Evolutionary conservation across 163 green algal species (phyloP).

Genomic region (Coccomyxa subellipsoidea): DNA sequence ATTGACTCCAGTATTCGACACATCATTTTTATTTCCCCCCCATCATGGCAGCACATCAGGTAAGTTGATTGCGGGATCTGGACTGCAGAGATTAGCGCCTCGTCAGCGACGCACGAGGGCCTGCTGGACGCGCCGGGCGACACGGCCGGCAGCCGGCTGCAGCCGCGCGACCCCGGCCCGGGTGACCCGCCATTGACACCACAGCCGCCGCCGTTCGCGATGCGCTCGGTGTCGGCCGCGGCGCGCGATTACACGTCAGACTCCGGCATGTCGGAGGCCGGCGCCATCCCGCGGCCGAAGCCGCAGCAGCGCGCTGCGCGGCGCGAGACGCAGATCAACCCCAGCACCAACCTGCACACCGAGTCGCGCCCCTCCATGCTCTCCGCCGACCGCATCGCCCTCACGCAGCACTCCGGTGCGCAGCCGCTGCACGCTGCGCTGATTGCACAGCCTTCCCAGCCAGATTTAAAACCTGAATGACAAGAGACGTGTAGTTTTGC

Average conservation of each 20-base stretch:
- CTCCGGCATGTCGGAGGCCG: constrained; percentile 9
- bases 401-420: constrained; percentile 57
- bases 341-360: constrained; percentile 54
- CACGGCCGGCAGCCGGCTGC: background rate
- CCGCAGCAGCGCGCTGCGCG: background rate
- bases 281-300: constrained; percentile 6
- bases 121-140: background rate
- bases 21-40: no score
- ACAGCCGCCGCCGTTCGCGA: background rate
- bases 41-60: no score
- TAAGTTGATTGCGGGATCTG: background rate
- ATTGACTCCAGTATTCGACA: no score
- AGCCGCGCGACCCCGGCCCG: no score
- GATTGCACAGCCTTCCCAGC: no score
- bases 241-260: constrained; percentile 23
- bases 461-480: no score
- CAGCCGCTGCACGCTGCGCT: background rate
- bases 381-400: constrained; percentile 58
- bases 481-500: no score
- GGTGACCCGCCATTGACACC: background rate
- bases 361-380: constrained; percentile 50
- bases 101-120: background rate
- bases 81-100: background rate
- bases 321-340: constrained; percentile 16
- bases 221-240: background rate